Conservation (phyloP, 2,329 filamentous ascomycete species). For the Karstenula rhodostoma region DNA sequence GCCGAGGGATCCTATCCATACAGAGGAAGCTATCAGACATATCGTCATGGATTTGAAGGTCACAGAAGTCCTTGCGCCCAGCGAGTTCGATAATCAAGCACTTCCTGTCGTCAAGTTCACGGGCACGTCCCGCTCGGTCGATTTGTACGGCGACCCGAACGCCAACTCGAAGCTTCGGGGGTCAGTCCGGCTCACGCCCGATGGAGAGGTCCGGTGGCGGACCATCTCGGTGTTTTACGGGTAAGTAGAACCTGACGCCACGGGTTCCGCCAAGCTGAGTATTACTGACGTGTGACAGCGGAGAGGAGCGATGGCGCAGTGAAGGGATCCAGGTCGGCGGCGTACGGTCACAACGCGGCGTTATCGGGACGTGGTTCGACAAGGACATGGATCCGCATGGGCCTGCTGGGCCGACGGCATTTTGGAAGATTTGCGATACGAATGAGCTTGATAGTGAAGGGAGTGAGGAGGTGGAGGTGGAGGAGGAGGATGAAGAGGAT, state of each 20-base stretch:
- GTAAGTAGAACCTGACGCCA: slow-evolving; percentile 36
- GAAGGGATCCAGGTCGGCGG: slow-evolving; percentile 80
- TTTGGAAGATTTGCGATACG: slow-evolving; percentile 69
- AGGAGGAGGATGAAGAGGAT: background rate
- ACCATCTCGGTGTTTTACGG: slow-evolving; percentile 69
- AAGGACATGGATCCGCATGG: slow-evolving; percentile 73
- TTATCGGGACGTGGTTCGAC: slow-evolving; percentile 81
- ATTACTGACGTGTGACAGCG: slow-evolving; percentile 48
- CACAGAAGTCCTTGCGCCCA: slow-evolving; percentile 66
- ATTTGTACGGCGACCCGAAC: slow-evolving; percentile 72
- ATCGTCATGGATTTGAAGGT: slow-evolving; percentile 73
- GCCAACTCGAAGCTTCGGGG: slow-evolving; percentile 72
- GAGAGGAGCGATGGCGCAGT: slow-evolving; percentile 76
- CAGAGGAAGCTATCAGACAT: slow-evolving; percentile 72
- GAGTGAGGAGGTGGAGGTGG: background rate
- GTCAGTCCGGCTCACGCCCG: slow-evolving; percentile 69
- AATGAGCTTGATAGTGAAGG: background rate
- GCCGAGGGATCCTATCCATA: slow-evolving; percentile 63
- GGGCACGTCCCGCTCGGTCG: slow-evolving; percentile 68
- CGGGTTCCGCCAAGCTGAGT: background rate
- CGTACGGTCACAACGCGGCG: slow-evolving; percentile 68
- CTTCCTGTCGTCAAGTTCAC: slow-evolving; percentile 73
- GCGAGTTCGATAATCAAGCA: slow-evolving; percentile 63
- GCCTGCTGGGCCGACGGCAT: slow-evolving; percentile 76
- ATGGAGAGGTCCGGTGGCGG: slow-evolving; percentile 79